Conservation (phyloP, 768 basidiomycete genomes). For the Coprinellus aureogranulatus region DNA sequence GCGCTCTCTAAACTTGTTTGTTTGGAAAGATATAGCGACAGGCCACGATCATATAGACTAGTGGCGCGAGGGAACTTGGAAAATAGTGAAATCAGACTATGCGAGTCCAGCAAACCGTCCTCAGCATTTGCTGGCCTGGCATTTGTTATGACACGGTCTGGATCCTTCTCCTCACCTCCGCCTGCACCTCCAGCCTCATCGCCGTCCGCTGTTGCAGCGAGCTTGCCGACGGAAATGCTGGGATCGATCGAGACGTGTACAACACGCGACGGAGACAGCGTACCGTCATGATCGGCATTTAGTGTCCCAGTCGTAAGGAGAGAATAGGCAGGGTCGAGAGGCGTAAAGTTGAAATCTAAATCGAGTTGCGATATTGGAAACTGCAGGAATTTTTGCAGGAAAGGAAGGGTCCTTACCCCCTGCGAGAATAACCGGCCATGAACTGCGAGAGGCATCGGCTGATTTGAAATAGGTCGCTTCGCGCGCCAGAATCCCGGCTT, state of each 20-base stretch:
- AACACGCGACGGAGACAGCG: slow-evolving; percentile 62
- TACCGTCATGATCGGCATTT: slow-evolving; percentile 49
- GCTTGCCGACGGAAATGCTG: slow-evolving; percentile 32
- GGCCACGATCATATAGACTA: slow-evolving; percentile 70
- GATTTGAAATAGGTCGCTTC: slow-evolving; percentile 58
- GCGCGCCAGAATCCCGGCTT: slow-evolving; percentile 71
- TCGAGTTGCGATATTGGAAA: background rate
- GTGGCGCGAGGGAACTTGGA: slow-evolving; percentile 34
- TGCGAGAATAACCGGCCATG: slow-evolving; percentile 81
- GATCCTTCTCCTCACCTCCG: slow-evolving; percentile 55
- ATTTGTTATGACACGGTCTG: slow-evolving; percentile 71
- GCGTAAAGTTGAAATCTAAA: slow-evolving; percentile 87
- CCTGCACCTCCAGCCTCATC: slow-evolving; percentile 51
- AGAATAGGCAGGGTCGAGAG: slow-evolving; percentile 79
- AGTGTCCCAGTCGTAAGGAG: slow-evolving; percentile 65
- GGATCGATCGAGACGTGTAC: slow-evolving; percentile 72
- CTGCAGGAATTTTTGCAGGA: no score
- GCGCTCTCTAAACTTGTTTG: background rate
- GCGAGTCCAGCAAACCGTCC: slow-evolving; percentile 68
- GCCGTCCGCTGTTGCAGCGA: slow-evolving; percentile 15
- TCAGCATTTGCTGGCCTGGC: slow-evolving; percentile 55
- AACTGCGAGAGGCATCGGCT: slow-evolving; percentile 29
- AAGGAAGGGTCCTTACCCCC: slow-evolving; percentile 60
- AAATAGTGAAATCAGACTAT: slow-evolving; percentile 56
- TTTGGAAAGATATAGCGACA: slow-evolving; percentile 13